Evolutionary conservation across 2,329 filamentous ascomycete species (phyloP).

Genomic region (Colletotrichum somersetense): DNA sequence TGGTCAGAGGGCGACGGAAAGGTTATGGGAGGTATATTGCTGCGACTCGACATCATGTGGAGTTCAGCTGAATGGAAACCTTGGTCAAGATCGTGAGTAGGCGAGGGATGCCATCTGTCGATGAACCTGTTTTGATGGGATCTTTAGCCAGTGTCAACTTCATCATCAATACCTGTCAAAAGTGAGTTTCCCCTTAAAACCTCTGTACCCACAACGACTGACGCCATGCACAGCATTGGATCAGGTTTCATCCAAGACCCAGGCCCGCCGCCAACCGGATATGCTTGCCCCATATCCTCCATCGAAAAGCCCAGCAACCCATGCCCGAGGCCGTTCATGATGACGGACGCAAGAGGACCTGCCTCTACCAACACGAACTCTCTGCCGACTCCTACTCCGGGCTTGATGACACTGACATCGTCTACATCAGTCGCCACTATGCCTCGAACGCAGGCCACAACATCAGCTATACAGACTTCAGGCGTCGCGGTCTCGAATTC

Average conservation of each 20-base stretch:
- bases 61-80: slow-evolving; percentile 52
- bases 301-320: not conserved
- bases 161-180: slow-evolving; percentile 64
- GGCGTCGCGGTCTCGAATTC: not conserved
- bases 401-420: not conserved
- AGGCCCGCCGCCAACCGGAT: slow-evolving; percentile 50
- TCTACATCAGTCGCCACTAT: not conserved
- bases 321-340: slow-evolving; percentile 24
- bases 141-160: slow-evolving; percentile 62
- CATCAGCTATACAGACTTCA: not conserved
- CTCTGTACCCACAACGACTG: slow-evolving; percentile 13
- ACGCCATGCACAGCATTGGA: slow-evolving; percentile 46
- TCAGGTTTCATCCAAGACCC: slow-evolving; percentile 50
- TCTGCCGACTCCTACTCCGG: not conserved
- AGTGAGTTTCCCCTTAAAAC: slow-evolving; percentile 52
- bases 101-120: slow-evolving; percentile 20
- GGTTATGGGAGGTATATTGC: slow-evolving; percentile 63
- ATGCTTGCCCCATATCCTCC: slow-evolving; percentile 45
- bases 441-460: not conserved
- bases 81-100: slow-evolving; percentile 61
- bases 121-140: slow-evolving; percentile 41
- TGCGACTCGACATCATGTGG: slow-evolving; percentile 65
- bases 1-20: slow-evolving; percentile 44
- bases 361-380: not conserved
- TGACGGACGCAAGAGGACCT: slow-evolving; percentile 16